Evolutionary conservation across 2,329 filamentous ascomycete species (phyloP).

Genomic region (Eurotiales sp.): DNA sequence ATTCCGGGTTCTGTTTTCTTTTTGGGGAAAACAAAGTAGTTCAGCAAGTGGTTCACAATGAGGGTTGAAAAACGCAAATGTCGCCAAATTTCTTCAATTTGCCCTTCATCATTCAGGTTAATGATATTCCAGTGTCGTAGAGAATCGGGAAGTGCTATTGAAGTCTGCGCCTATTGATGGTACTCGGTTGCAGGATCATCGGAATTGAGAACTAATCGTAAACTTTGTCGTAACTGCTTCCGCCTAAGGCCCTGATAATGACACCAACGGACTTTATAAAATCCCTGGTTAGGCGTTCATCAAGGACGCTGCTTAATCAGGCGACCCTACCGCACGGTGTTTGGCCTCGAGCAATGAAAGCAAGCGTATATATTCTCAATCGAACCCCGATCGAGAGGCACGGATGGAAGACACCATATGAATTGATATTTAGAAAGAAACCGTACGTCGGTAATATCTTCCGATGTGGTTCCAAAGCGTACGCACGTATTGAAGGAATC

Average conservation of each 20-base stretch:
- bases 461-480: too few relatives aligned
- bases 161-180: constrained; percentile 45
- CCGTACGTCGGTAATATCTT: too few relatives aligned
- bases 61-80: constrained; percentile 48
- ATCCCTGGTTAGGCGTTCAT: too few relatives aligned
- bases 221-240: constrained; percentile 46
- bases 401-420: too few relatives aligned
- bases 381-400: too few relatives aligned
- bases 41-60: constrained; percentile 59
- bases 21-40: constrained; percentile 60
- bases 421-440: too few relatives aligned
- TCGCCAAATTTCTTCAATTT: constrained; percentile 51
- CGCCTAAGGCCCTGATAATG: constrained; percentile 57
- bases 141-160: constrained; percentile 41
- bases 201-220: constrained; percentile 51
- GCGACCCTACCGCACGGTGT: too few relatives aligned
- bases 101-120: constrained; percentile 56
- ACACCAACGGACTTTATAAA: too few relatives aligned
- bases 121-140: constrained; percentile 54
- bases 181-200: constrained; percentile 59
- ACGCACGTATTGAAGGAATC: too few relatives aligned
- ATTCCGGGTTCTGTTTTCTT: constrained; percentile 3
- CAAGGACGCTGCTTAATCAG: too few relatives aligned
- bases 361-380: too few relatives aligned
- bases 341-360: too few relatives aligned